Evolutionary conservation across 1,139 yeast species (phyloP), one percentile per base, ranked within the genome.

Genomic region (Pichia inconspicua): DNA sequence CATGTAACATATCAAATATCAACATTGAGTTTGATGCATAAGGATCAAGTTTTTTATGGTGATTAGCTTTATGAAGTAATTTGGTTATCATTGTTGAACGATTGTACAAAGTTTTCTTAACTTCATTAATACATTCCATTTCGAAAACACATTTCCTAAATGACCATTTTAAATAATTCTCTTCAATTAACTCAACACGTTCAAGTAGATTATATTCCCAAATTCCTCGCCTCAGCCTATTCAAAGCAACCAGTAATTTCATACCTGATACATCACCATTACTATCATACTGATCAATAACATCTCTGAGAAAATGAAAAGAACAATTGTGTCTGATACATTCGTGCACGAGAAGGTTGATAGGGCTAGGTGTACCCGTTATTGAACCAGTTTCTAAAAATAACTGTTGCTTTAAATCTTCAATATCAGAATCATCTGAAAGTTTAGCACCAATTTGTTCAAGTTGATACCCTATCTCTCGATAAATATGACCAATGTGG

Each of bases 171-270:
- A 45, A 39, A 27, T 36, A 50, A 28, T 45, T 48, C 6, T 44
- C 48, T 39, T 50, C 53, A n/a, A 50, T 48, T 25, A 43, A 42
- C 19, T 48, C 49, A 14, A 46, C 51, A 2, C 51, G 40, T 37
- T 50, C 53, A 14, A 50, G 39, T 7, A 50, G 46, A 22, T 50
- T 50, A 15, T 46, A 50, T 30, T 50, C 53, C 53, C 53, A 50
- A 4, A 50, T 48, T 12, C 51, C 44, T 11, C 44, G 27, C 27
- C 51, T 35, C 12, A 50, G 32, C 30, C 53, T 40, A 39, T 50
- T 50, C 28, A 50, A 19, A 2, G 51, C 41, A 15, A 50, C 47
- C 3, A 50, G 30, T 8, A 50, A 28, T 35, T 48, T 41, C 46
- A 44, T 46, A 5, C 53, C 53, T 6, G 42, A 43, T 1, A 48